Evolutionary conservation across 495 filamentous ascomycete genomes (phyloP).

Genomic region (Penicillium cosmopolitanum): DNA sequence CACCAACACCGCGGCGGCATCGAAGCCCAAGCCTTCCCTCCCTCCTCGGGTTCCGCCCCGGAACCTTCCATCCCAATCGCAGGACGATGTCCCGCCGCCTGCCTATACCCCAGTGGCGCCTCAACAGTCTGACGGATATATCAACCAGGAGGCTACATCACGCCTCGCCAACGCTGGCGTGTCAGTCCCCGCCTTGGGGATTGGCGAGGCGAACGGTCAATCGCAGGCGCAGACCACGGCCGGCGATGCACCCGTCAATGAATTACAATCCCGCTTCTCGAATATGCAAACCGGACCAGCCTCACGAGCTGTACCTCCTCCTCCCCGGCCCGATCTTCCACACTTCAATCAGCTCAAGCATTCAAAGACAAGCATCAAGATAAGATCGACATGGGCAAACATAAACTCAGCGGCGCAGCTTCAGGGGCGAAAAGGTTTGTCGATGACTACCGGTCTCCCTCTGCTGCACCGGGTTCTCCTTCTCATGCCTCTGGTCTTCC

Average conservation of each 20-base stretch:
- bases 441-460: slow-evolving; percentile 36
- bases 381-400: slow-evolving; percentile 67
- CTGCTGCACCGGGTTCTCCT: too few species aligned
- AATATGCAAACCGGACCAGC: slow-evolving; percentile 48
- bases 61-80: slow-evolving; percentile 50
- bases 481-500: too few species aligned
- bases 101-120: slow-evolving; percentile 46
- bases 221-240: slow-evolving; percentile 2
- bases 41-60: slow-evolving; percentile 80
- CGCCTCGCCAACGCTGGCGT: slow-evolving; percentile 78
- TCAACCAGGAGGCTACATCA: slow-evolving; percentile 71
- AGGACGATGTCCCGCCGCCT: slow-evolving; percentile 55
- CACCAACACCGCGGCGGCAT: slow-evolving; percentile 27
- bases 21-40: slow-evolving; percentile 52
- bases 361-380: slow-evolving; percentile 66
- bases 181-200: slow-evolving; percentile 80
- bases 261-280: slow-evolving; percentile 71
- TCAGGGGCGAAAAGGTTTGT: slow-evolving; percentile 42
- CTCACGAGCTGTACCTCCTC: slow-evolving; percentile 24
- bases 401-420: slow-evolving; percentile 57
- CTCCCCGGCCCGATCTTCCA: slow-evolving; percentile 54
- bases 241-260: slow-evolving; percentile 52
- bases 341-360: slow-evolving; percentile 15
- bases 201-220: slow-evolving; percentile 47
- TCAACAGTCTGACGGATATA: slow-evolving; percentile 39